phyloP scores from a whole-genome alignment of 2,329 filamentous ascomycete species.

The Colletotrichum sp. region DNA sequence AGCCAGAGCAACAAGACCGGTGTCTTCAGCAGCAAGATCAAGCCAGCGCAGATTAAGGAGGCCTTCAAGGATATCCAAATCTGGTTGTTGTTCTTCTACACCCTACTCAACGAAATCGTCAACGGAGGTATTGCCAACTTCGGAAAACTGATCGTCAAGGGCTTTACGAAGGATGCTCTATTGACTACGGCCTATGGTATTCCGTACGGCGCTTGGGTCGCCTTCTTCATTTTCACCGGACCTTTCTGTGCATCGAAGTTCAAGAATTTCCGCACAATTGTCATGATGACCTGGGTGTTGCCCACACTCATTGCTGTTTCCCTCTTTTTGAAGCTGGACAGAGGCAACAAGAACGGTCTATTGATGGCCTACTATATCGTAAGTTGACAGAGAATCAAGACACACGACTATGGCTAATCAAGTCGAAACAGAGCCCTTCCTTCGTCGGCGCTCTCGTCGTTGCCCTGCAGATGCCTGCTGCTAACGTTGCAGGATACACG shows the following conservation, averaged over 20 bases:
- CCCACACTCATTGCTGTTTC: constrained; percentile 42
- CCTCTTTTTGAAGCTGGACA: constrained; percentile 48
- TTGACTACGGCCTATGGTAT: constrained; percentile 58
- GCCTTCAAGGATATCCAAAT: constrained; percentile 45
- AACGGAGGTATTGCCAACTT: constrained; percentile 27
- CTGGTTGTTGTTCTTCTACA: constrained; percentile 44
- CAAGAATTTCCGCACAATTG: constrained; percentile 53
- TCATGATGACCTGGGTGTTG: constrained; percentile 57
- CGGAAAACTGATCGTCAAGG: constrained; percentile 32
- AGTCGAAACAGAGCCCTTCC: constrained; percentile 34
- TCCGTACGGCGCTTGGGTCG: constrained; percentile 57
- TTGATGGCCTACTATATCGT: constrained; percentile 47
- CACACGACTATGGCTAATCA: too few species aligned
- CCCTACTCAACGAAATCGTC: constrained; percentile 26
- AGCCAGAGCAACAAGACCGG: constrained; percentile 44
- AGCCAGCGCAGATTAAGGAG: constrained; percentile 43
- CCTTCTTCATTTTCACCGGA: constrained; percentile 56
- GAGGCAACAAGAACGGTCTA: constrained; percentile 34
- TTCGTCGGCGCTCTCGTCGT: constrained; percentile 53
- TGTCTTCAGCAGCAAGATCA: constrained; percentile 47
- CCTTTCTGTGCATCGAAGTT: constrained; percentile 55
- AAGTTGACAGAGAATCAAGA: constrained; percentile 46
- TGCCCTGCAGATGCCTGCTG: constrained; percentile 55
- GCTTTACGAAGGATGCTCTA: constrained; percentile 33
- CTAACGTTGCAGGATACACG: constrained; percentile 53